A percentile compares a stretch with the other conserved stretches of the same genome.
Conservation (phyloP, 2,329 filamentous ascomycete genomes). For the Fusarium sp. region DNA sequence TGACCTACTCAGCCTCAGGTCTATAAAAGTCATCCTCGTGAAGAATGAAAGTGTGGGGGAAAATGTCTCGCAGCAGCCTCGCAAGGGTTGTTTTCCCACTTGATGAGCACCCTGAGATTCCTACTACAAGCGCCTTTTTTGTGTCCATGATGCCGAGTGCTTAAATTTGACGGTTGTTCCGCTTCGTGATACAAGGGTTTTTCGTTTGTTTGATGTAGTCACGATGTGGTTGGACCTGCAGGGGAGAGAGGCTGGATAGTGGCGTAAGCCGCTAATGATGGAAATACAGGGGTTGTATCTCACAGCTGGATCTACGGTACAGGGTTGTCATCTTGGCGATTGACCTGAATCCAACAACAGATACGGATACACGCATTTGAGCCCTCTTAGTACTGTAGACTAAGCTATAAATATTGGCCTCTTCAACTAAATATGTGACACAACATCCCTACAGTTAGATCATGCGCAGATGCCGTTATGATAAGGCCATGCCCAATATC, state of each 20-base stretch:
- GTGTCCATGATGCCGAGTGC: constrained; percentile 49
- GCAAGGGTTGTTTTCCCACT: constrained; percentile 96
- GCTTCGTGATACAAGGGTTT: neutral
- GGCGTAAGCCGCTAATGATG: constrained; percentile 12
- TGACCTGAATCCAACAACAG: neutral
- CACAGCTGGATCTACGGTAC: neutral
- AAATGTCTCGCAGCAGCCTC: constrained; percentile 84
- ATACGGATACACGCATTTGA: neutral
- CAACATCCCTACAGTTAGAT: neutral
- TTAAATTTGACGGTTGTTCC: neutral
- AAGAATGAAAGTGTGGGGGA: constrained; percentile 83
- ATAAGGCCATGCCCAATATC: neutral
- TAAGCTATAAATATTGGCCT: neutral
- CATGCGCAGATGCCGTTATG: neutral
- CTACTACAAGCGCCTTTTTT: constrained; percentile 75
- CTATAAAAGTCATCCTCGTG: constrained; percentile 98
- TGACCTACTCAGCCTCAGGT: constrained; percentile 75
- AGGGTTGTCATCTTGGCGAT: constrained; percentile 9
- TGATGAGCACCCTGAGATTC: constrained; percentile 89
- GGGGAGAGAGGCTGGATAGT: constrained; percentile 26
- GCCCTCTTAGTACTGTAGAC: neutral
- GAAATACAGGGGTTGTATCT: constrained; percentile 13
- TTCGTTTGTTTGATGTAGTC: constrained; percentile 10
- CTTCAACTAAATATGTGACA: no score
- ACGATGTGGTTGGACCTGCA: constrained; percentile 10